These are phyloP conservation scores for Berkeleyomyces basicola DNA, from an alignment of 2,329 filamentous ascomycete genomes.

Conservation along the genomic window DNA sequence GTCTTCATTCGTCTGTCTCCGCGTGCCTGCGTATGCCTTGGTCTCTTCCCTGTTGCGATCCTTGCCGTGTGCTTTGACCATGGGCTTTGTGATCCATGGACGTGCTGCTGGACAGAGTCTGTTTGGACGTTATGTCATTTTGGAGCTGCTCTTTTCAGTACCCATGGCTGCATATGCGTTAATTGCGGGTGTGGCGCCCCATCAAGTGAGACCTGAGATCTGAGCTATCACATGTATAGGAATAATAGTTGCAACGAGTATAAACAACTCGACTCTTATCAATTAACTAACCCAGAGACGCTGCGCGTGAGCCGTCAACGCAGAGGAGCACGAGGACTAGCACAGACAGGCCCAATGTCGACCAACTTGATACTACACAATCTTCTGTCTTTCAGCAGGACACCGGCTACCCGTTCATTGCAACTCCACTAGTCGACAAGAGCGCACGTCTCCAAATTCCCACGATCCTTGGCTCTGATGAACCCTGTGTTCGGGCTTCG, in stretches of 20 bases:
- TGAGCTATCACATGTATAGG: background rate
- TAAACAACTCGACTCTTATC: background rate
- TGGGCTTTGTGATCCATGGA: background rate
- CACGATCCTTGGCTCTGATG: background rate
- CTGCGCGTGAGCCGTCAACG: too few relatives aligned
- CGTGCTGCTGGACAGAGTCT: background rate
- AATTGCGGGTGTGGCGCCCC: background rate
- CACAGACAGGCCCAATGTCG: background rate
- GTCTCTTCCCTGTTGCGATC: slow-evolving; percentile 1
- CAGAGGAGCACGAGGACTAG: background rate
- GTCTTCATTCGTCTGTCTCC: too few relatives aligned
- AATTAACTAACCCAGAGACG: too few relatives aligned
- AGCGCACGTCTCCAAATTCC: background rate
- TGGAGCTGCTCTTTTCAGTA: background rate
- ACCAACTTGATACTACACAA: too few relatives aligned
- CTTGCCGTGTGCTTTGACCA: slow-evolving; percentile 3
- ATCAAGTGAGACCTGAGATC: background rate
- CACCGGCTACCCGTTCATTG: background rate
- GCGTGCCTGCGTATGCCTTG: too few relatives aligned
- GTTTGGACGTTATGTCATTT: background rate
- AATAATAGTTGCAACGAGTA: background rate
- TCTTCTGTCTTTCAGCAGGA: background rate
- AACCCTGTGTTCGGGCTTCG: background rate
- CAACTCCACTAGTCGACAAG: background rate
- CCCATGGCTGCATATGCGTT: background rate